Evolutionary conservation across 306 rosid genomes (phyloP).

Genomic region (Aeschynomene evenia): DNA sequence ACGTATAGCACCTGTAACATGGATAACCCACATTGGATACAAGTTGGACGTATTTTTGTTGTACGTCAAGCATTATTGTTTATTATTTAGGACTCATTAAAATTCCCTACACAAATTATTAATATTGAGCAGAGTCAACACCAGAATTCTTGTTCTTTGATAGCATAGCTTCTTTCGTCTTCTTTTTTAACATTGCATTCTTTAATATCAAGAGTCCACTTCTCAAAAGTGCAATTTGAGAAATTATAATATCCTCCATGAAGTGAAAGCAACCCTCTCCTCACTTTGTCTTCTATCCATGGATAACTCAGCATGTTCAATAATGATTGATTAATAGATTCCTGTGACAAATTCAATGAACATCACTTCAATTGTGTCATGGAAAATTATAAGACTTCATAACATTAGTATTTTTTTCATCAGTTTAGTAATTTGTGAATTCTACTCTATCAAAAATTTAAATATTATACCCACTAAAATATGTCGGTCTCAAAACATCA

Average conservation of each 20-base stretch:
- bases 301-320: slow-evolving; percentile 79
- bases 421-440: too few species aligned
- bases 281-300: slow-evolving; percentile 74
- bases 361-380: background rate
- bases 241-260: slow-evolving; percentile 86
- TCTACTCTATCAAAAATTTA: too few species aligned
- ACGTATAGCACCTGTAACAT: too few species aligned
- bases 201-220: slow-evolving; percentile 73
- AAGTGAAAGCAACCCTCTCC: slow-evolving; percentile 49
- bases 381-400: background rate
- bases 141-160: slow-evolving; percentile 64
- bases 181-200: slow-evolving; percentile 23
- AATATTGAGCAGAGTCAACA: slow-evolving; percentile 38
- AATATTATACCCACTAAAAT: too few species aligned
- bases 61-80: too few species aligned
- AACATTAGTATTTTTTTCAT: too few species aligned
- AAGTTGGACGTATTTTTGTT: too few species aligned
- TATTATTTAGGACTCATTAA: too few species aligned
- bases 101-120: too few species aligned
- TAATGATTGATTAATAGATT: slow-evolving; percentile 69
- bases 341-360: slow-evolving; percentile 46
- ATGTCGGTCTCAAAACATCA: too few species aligned
- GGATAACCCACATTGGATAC: too few species aligned
- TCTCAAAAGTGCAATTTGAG: slow-evolving; percentile 78
- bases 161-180: slow-evolving; percentile 10